Evolutionary conservation across 2,329 filamentous ascomycete genomes (phyloP), one percentile per base, ranked within the genome.

Genomic region (Sporothrix dimorphospora): DNA sequence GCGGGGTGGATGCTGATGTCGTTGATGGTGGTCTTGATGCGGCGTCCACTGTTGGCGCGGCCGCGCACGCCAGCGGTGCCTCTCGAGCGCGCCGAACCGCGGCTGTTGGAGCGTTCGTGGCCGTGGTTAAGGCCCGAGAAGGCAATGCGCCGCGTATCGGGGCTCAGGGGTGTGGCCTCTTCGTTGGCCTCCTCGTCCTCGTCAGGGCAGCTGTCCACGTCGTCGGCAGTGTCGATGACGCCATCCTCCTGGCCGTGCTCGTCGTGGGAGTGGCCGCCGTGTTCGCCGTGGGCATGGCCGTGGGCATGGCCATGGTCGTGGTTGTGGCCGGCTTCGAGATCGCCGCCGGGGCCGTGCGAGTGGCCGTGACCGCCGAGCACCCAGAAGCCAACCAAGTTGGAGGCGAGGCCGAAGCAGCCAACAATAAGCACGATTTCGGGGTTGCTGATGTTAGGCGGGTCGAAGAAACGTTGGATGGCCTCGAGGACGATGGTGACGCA

Each of bases 401-500:
- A 98, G 8, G 90, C 86, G 16, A 99, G 87, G 69, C 96, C 96
- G 72, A 93, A 87, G 74, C 88, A 94, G 53, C 96, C 96, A 69
- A 99, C 96, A 75, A 96, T 91, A 73, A 97, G 89, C 76, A 99
- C 94, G 49, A 99, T 86, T 77, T 91, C 88, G 1, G 96, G 94
- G 78, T 97, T 93, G 68, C 86, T 86, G 78, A 99, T 94, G 79
- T 92, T 90, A 78, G 95, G 94, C 8, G 94, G 94, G 78, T 98
- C 94, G 79, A 98, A 87, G 77, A 99, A 92, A 78, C 96, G 92
- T 78, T 94, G 94, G 73, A 98, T 88, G 19, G 96, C 96, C 82
- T 99, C 96, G 77, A 99, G 90, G 78, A 98, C 92, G 81, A 99
- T 99, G 68, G 95, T 97, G 72, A 99, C 86, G 83, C 96, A 99